These are phyloP conservation scores for Aquilaria sinensis DNA, from an alignment of 345 rosid genomes.

Conservation along the genomic window DNA sequence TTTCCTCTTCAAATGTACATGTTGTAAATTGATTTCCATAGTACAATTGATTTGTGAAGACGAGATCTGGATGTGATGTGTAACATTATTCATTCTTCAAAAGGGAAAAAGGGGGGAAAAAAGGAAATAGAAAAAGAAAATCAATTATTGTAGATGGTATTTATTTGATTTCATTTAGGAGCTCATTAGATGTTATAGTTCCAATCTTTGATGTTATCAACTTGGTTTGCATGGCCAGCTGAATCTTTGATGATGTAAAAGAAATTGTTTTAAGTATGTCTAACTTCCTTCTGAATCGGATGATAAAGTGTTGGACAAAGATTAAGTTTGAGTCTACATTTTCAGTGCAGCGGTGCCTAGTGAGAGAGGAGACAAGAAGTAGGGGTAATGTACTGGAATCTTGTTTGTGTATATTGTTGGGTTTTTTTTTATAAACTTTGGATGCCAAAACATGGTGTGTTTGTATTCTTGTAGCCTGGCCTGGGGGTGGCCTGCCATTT, in stretches of 20 bases:
- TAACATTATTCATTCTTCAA: slow-evolving; percentile 64
- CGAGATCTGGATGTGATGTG: slow-evolving; percentile 42
- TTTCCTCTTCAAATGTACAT: slow-evolving; percentile 41
- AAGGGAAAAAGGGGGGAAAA: slow-evolving; percentile 15
- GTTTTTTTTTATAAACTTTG: too few species aligned
- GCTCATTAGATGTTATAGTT: neutral
- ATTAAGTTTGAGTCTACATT: too few species aligned
- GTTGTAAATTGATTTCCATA: slow-evolving; percentile 58
- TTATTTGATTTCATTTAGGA: neutral
- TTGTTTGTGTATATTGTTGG: too few species aligned
- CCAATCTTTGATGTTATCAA: neutral
- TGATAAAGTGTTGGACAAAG: too few species aligned
- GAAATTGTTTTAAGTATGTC: neutral
- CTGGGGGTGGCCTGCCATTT: too few species aligned
- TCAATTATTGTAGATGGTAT: slow-evolving; percentile 5
- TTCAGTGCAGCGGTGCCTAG: too few species aligned
- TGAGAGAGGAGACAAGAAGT: too few species aligned
- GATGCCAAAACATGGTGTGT: too few species aligned
- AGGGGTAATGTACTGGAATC: too few species aligned
- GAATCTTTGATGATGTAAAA: neutral
- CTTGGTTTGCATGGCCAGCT: neutral
- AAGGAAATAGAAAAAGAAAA: slow-evolving; percentile 9
- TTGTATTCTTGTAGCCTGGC: too few species aligned
- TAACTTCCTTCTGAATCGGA: neutral
- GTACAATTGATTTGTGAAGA: slow-evolving; percentile 45